Evolutionary conservation across 352 stramenopile species (phyloP).

Genomic region (Pythium periplocum): DNA sequence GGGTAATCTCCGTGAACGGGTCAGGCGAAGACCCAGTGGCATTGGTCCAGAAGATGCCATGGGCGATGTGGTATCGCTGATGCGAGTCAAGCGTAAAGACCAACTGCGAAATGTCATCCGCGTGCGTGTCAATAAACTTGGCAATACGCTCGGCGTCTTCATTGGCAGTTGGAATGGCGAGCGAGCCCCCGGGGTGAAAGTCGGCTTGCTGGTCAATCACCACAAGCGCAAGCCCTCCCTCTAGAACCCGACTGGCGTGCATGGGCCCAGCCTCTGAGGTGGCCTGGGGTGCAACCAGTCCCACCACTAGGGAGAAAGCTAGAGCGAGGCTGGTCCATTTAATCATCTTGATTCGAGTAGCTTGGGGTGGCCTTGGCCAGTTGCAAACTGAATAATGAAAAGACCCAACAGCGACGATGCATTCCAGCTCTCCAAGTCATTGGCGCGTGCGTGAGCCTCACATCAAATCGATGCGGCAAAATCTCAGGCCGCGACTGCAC

Average conservation of each 20-base stretch:
- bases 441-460: no score
- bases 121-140: slow-evolving; percentile 76
- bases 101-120: slow-evolving; percentile 65
- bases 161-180: slow-evolving; percentile 92
- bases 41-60: slow-evolving; percentile 92
- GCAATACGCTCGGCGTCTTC: slow-evolving; percentile 89
- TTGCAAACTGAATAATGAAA: no score
- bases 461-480: no score
- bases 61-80: slow-evolving; percentile 94
- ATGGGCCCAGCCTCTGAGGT: no score
- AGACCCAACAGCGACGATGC: no score
- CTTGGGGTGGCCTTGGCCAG: no score
- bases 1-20: slow-evolving; percentile 93
- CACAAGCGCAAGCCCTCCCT: slow-evolving; percentile 74
- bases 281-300: no score
- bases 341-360: no score
- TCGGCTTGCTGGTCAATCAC: slow-evolving; percentile 96
- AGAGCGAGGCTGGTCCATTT: no score
- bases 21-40: slow-evolving; percentile 51
- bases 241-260: slow-evolving; percentile 27
- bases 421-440: no score
- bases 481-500: no score
- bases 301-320: no score
- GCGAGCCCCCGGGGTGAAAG: slow-evolving; percentile 93
- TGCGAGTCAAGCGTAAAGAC: slow-evolving; percentile 97